Evolutionary conservation across 441 rosid genomes (phyloP).

Genomic region (Metrosideros polymorpha): DNA sequence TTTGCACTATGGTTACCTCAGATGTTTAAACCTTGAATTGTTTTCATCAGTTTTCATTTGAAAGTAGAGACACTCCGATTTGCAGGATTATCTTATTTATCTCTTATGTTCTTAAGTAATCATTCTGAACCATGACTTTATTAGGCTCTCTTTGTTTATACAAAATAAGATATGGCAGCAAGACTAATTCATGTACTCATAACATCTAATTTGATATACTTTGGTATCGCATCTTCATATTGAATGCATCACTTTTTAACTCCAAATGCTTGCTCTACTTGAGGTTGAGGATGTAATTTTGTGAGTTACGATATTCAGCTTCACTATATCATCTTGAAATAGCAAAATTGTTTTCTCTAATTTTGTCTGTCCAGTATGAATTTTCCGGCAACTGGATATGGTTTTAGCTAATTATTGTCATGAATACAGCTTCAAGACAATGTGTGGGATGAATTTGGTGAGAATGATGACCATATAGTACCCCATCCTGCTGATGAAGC

Average conservation of each 20-base stretch:
- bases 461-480: conserved; percentile 63
- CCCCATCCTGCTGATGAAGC: conserved; percentile 36
- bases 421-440: conserved; percentile 50
- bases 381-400: neutral
- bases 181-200: neutral
- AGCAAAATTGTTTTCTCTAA: neutral
- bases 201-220: neutral
- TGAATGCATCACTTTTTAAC: neutral
- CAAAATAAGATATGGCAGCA: neutral
- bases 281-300: neutral
- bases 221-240: neutral
- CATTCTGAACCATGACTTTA: neutral
- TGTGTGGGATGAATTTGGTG: conserved; percentile 43
- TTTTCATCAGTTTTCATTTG: neutral
- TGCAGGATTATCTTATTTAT: neutral
- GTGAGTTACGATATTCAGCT: neutral
- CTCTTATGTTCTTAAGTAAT: neutral
- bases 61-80: neutral
- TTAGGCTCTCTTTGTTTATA: neutral
- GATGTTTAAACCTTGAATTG: neutral
- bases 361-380: neutral
- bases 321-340: neutral
- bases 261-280: neutral
- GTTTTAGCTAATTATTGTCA: neutral
- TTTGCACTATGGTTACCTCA: neutral